Base-by-base conservation (phyloP, 768 basidiomycete genomes). In the Chalciporus piperatus region DNA sequence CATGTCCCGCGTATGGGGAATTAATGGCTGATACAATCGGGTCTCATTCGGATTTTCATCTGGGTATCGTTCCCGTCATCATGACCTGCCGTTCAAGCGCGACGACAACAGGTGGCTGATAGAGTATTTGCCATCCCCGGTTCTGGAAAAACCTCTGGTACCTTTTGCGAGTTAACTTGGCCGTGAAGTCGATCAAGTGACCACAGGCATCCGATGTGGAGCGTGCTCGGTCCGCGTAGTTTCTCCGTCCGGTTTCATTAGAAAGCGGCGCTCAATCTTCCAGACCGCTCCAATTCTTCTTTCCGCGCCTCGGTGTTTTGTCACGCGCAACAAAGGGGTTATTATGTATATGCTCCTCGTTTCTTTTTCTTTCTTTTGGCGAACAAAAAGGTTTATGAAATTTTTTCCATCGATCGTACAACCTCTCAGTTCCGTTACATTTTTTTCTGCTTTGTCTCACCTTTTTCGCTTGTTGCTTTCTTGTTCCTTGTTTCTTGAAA, bases 1-100 rank as follows among this genome's bases (percentile, higher is more conserved):
- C 10, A 50, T 53, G 8, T 54, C 65, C n/a, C 65, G 45, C 4
- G 23, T 50, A 20, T 62, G 69, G 66, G 62, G 67, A 14, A 46
- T 59, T 20, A 57, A 51, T 50, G 62, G 64, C 25, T 69, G 52
- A 64, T 33, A n/a, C 25, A 17, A 10, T 28, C 27, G 44, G 28
- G 33, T 22, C 17, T 23, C 16, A 48, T 32, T 22, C 17, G 22
- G 19, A 13, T 6, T 37, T 37, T 37, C 16, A 19, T 50, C 47
- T 37, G 40, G 22, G 23, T 40, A 39, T 45, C 30, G 30, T n/a
- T 33, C 44, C 16, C 25, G 19, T 45, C 30, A 33, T 12, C 13
- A 45, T 22, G 43, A 45, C 30, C 43, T 20, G 25, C 27, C 12
- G n/a, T 44, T 30, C 27, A 19, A 23, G 9, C 42, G 22, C 27